These are phyloP conservation scores for Fulvia fulva DNA, from an alignment of 2,329 filamentous ascomycete species.

Conservation along the genomic window DNA sequence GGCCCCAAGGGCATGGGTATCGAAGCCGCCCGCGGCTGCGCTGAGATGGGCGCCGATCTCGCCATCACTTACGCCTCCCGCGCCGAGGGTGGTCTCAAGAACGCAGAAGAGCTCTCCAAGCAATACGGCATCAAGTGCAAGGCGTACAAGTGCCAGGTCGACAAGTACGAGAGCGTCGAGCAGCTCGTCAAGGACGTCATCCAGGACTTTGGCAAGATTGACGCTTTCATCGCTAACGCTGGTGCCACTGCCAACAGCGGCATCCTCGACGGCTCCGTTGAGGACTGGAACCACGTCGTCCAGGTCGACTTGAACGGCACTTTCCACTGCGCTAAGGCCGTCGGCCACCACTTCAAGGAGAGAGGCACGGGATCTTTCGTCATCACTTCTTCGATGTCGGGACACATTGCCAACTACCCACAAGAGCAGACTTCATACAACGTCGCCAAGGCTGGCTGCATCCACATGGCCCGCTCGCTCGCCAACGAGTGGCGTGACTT, in stretches of 20 bases:
- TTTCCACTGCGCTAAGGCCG: constrained; percentile 82
- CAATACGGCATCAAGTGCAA: constrained; percentile 63
- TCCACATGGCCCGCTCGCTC: constrained; percentile 54
- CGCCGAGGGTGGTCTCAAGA: constrained; percentile 60
- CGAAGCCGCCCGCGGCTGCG: constrained; percentile 61
- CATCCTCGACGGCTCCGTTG: constrained; percentile 64
- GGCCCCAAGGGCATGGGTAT: constrained; percentile 66
- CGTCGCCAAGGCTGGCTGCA: constrained; percentile 63
- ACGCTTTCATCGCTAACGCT: constrained; percentile 66
- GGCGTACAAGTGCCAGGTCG: constrained; percentile 63
- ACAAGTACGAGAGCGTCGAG: constrained; percentile 54
- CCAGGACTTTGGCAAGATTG: constrained; percentile 67
- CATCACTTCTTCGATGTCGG: constrained; percentile 71
- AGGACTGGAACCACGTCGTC: constrained; percentile 74
- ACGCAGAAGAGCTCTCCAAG: constrained; percentile 57
- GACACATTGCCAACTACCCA: constrained; percentile 78
- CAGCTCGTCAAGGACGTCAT: constrained; percentile 57
- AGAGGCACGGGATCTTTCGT: constrained; percentile 61
- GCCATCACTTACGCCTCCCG: constrained; percentile 65
- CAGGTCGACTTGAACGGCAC: constrained; percentile 82
- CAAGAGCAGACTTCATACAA: constrained; percentile 66
- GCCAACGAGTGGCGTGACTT: constrained; percentile 69
- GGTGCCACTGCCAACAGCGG: constrained; percentile 66
- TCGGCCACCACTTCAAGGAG: constrained; percentile 73
- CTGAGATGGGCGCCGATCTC: constrained; percentile 61